Evolutionary conservation across 116 monocot species (phyloP).

Genomic region (Cymodocea nodosa): DNA sequence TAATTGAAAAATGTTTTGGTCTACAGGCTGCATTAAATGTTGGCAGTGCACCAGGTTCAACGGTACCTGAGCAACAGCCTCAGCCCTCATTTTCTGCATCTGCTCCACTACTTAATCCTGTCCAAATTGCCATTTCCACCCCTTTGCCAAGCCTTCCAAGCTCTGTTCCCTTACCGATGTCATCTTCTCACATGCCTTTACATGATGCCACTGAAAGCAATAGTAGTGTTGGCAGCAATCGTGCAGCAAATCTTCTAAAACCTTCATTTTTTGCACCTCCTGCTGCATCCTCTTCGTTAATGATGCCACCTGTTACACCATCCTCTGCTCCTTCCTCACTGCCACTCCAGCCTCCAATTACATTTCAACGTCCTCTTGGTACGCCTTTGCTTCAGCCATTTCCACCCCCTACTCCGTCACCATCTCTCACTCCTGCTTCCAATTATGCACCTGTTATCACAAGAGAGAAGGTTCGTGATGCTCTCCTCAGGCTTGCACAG

Average conservation of each 20-base stretch:
- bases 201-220: constrained; percentile 23
- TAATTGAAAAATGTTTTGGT: background rate
- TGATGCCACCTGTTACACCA: constrained; percentile 27
- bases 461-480: constrained; percentile 75
- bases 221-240: background rate
- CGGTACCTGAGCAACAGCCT: constrained; percentile 26
- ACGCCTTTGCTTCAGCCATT: constrained; percentile 83
- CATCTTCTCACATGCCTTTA: constrained; percentile 24
- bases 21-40: constrained; percentile 49
- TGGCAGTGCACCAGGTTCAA: constrained; percentile 28
- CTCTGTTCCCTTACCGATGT: constrained; percentile 18
- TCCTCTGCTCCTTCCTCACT: constrained; percentile 45
- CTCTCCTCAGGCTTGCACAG: constrained; percentile 69
- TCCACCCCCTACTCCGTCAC: constrained; percentile 78
- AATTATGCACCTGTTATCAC: constrained; percentile 43
- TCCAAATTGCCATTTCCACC: constrained; percentile 6
- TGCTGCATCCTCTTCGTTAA: constrained; percentile 31
- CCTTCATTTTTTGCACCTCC: constrained; percentile 65
- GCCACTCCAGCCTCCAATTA: constrained; percentile 49
- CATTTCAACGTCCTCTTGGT: constrained; percentile 59
- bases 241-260: constrained; percentile 39
- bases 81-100: background rate
- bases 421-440: constrained; percentile 52
- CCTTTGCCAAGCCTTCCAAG: constrained; percentile 16
- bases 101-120: no score